phyloP scores from a whole-genome alignment of 768 basidiomycete genomes.

The Gelatoporia subvermispora region DNA sequence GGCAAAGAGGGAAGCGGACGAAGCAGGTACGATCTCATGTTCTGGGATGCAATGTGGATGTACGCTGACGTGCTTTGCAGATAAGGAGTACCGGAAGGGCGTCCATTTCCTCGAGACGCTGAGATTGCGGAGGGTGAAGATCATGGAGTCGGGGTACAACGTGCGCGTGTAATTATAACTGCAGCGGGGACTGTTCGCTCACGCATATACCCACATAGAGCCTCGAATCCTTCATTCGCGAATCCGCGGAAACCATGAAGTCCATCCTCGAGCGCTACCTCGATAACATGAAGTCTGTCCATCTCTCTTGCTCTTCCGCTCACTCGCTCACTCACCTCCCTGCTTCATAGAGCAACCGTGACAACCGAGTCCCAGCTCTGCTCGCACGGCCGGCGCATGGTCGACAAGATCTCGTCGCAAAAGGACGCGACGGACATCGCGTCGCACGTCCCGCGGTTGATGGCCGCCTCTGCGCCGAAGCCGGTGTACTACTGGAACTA shows the following conservation, averaged over 20 bases:
- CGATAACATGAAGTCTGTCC: constrained; percentile 70
- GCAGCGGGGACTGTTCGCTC: background rate
- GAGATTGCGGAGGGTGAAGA: constrained; percentile 75
- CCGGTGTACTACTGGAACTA: constrained; percentile 74
- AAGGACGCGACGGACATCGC: constrained; percentile 60
- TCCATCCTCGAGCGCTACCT: constrained; percentile 64
- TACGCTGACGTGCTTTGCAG: constrained; percentile 33
- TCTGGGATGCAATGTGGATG: background rate
- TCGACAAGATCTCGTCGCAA: constrained; percentile 66
- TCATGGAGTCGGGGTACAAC: constrained; percentile 75
- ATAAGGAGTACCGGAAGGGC: constrained; percentile 86
- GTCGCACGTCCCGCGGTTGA: constrained; percentile 52
- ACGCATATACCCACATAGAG: constrained; percentile 52
- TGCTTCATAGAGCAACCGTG: constrained; percentile 57
- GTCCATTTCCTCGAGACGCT: constrained; percentile 93
- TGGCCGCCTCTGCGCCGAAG: constrained; percentile 63
- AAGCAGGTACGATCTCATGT: constrained; percentile 57
- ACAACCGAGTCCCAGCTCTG: constrained; percentile 73
- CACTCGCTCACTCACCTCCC: background rate
- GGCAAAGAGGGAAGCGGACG: constrained; percentile 85
- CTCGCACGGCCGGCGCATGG: constrained; percentile 52
- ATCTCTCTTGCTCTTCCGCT: background rate
- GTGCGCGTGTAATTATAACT: constrained; percentile 34
- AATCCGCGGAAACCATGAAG: constrained; percentile 63
- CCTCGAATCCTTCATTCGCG: constrained; percentile 72